A percentile compares a stretch with the other conserved stretches of the same genome.
Conservation (phyloP, 192 early-diverging fungal species). For the Diversispora epigaea region DNA sequence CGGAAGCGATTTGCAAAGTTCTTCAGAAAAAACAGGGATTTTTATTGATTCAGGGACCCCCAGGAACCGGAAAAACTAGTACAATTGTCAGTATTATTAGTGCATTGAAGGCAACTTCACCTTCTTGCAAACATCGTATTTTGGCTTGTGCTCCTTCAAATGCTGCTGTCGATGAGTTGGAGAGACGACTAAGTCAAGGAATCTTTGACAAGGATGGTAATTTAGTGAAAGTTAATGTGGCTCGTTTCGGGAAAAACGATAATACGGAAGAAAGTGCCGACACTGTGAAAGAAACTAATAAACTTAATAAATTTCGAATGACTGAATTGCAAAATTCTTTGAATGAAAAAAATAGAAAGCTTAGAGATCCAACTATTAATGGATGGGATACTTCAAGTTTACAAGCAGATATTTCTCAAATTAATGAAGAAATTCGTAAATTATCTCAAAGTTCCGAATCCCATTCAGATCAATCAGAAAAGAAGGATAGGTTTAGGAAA, state of each 20-base stretch:
- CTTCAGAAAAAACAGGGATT: conserved; percentile 69
- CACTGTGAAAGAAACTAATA: conserved; percentile 41
- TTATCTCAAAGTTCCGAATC: too few species aligned
- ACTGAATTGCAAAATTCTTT: conserved; percentile 1
- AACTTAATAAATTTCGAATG: conserved; percentile 47
- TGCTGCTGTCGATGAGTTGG: conserved; percentile 95
- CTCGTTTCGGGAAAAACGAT: conserved; percentile 78
- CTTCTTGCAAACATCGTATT: conserved; percentile 43
- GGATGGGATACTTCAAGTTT: conserved; percentile 39
- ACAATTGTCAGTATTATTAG: conserved; percentile 86
- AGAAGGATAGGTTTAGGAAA: not conserved
- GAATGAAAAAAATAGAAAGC: conserved; percentile 40
- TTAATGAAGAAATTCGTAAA: conserved; percentile 44
- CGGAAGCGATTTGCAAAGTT: conserved; percentile 74
- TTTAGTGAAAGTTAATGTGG: conserved; percentile 66
- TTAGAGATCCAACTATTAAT: conserved; percentile 40
- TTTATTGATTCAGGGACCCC: conserved; percentile 84
- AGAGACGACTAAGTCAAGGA: conserved; percentile 77
- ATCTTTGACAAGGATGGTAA: conserved; percentile 61
- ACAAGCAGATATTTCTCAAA: conserved; percentile 43
- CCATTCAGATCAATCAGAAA: not conserved
- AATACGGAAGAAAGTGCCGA: conserved; percentile 61
- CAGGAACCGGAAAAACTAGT: conserved; percentile 70
- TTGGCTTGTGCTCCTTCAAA: conserved; percentile 95
- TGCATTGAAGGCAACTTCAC: conserved; percentile 44